Evolutionary conservation across 495 filamentous ascomycete species (phyloP).

Genomic region (Ascodesmis nigricans): DNA sequence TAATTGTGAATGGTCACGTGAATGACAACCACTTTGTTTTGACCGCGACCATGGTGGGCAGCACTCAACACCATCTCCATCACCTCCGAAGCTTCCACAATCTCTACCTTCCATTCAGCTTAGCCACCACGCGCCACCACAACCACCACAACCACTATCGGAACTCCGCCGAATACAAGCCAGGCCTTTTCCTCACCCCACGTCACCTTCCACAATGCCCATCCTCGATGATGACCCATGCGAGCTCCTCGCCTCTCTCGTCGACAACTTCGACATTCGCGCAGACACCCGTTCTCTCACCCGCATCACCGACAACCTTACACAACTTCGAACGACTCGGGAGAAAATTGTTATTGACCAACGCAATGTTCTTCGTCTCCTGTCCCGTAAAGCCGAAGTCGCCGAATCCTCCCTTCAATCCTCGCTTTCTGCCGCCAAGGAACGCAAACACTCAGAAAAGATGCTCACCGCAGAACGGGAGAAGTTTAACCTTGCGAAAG

Average conservation of each 20-base stretch:
- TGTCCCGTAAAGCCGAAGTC: constrained; percentile 13
- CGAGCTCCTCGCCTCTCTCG: constrained; percentile 27
- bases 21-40: too few relatives aligned
- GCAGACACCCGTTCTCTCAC: constrained; percentile 66
- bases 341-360: constrained; percentile 43
- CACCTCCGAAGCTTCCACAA: too few relatives aligned
- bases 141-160: too few relatives aligned
- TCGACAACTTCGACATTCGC: constrained; percentile 81
- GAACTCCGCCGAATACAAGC: too few relatives aligned
- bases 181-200: too few relatives aligned
- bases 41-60: too few relatives aligned
- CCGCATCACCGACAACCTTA: constrained; percentile 64
- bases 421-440: constrained; percentile 14
- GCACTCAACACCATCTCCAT: too few relatives aligned
- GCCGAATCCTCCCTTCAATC: constrained; percentile 13
- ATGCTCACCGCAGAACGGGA: constrained; percentile 25
- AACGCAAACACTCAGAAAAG: constrained; percentile 19
- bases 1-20: too few relatives aligned
- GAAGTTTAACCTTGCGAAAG: constrained; percentile 85
- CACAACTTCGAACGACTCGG: constrained; percentile 55
- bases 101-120: too few relatives aligned
- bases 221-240: constrained; percentile 91
- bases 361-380: constrained; percentile 10
- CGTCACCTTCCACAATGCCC: constrained; percentile 54
- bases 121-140: too few relatives aligned